Percentiles rank a stretch among this genome's conserved stretches.
Evolutionary conservation across 2,329 filamentous ascomycete species (phyloP).

Genomic region (Colletotrichum tropicale): DNA sequence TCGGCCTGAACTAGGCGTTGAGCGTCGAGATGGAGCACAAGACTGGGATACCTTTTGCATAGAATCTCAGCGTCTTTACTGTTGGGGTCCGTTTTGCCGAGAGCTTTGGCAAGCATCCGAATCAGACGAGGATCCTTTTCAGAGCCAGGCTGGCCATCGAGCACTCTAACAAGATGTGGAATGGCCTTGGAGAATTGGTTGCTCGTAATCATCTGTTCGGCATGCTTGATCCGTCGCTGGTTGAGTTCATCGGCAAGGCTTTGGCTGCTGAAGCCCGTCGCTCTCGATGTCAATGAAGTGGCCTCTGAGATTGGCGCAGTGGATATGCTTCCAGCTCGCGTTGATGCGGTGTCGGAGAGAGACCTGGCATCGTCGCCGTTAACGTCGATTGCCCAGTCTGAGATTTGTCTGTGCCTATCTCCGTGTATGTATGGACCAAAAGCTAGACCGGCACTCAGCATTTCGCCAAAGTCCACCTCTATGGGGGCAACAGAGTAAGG

Average conservation of each 20-base stretch:
- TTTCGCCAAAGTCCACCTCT: background rate
- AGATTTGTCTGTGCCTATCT: background rate
- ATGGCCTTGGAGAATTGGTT: background rate
- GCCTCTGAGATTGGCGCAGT: background rate
- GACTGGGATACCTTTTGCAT: background rate
- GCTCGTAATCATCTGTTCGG: background rate
- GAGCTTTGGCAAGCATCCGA: background rate
- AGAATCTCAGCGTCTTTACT: background rate
- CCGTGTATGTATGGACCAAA: background rate
- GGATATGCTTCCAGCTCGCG: background rate
- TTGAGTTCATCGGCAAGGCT: background rate
- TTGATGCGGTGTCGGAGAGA: background rate
- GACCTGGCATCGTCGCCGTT: background rate
- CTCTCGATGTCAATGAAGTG: background rate
- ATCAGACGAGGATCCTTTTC: background rate
- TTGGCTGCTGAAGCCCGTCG: background rate
- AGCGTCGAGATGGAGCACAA: background rate
- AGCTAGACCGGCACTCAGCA: background rate
- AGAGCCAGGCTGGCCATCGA: background rate
- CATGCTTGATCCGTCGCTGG: background rate
- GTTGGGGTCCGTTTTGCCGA: background rate
- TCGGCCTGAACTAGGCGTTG: background rate
- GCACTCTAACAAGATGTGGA: background rate
- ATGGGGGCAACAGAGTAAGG: background rate
- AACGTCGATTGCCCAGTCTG: background rate